Conservation (phyloP, 2,329 filamentous ascomycete species). For the Fusarium proliferatum region DNA sequence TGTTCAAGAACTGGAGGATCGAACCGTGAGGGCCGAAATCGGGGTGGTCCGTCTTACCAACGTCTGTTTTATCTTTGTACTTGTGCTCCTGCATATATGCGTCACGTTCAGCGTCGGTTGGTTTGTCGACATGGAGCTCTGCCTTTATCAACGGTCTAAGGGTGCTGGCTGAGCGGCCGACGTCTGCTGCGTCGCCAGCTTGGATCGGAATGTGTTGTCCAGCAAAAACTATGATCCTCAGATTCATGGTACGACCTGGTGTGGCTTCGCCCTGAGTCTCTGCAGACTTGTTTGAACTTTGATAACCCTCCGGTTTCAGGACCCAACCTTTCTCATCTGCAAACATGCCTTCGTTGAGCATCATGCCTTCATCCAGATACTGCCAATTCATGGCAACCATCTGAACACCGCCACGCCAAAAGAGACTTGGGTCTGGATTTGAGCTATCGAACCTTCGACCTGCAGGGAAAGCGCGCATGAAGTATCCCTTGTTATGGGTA, state of each 20-base stretch:
- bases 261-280: constrained; percentile 59
- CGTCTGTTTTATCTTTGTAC: constrained; percentile 70
- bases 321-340: constrained; percentile 86
- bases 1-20: constrained; percentile 67
- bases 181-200: constrained; percentile 46
- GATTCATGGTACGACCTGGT: constrained; percentile 66
- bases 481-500: constrained; percentile 84
- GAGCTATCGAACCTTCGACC: constrained; percentile 82
- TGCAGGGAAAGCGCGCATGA: constrained; percentile 93
- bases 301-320: constrained; percentile 83
- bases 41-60: constrained; percentile 68
- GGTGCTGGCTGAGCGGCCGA: constrained; percentile 47
- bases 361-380: constrained; percentile 91
- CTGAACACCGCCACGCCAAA: constrained; percentile 94
- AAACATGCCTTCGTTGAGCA: constrained; percentile 98
- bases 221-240: constrained; percentile 79
- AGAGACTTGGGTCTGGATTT: constrained; percentile 93
- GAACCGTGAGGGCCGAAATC: constrained; percentile 67
- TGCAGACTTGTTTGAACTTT: constrained; percentile 57
- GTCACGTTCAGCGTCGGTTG: constrained; percentile 50
- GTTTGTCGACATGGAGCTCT: constrained; percentile 82
- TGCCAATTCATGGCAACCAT: constrained; percentile 99
- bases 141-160: constrained; percentile 81
- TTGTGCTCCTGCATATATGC: constrained; percentile 59
- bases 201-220: constrained; percentile 72